These are phyloP conservation scores for Xylaria sp. DNA, from an alignment of 2,329 filamentous ascomycete genomes.

Conservation along the genomic window DNA sequence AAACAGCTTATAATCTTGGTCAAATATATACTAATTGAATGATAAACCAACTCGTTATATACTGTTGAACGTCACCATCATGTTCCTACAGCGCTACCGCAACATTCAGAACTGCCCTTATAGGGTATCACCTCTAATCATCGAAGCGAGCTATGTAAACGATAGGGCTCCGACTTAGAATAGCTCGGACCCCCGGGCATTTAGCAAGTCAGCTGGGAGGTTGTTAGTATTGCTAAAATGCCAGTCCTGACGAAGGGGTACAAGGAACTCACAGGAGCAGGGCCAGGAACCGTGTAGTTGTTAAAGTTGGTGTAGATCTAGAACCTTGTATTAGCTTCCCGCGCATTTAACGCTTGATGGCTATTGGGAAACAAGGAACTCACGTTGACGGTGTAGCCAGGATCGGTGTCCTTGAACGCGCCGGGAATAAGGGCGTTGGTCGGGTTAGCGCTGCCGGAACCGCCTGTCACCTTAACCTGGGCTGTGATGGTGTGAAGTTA, in stretches of 20 bases:
- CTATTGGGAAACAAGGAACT: not conserved
- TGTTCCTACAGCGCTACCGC: not conserved
- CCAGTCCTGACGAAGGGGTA: not conserved
- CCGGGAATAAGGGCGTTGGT: constrained; percentile 35
- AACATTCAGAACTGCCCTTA: not conserved
- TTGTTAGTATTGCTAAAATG: constrained; percentile 16
- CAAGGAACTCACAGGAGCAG: constrained; percentile 34
- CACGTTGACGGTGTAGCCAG: constrained; percentile 40
- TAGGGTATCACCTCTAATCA: too few relatives aligned
- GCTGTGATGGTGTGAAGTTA: constrained; percentile 22
- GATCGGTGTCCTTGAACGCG: constrained; percentile 36
- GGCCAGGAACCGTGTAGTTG: constrained; percentile 40
- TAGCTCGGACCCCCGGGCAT: not conserved
- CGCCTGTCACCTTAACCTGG: constrained; percentile 35
- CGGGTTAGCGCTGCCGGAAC: constrained; percentile 34
- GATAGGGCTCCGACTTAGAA: not conserved
- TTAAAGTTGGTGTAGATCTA: constrained; percentile 40
- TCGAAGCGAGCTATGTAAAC: not conserved
- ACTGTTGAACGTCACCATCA: not conserved
- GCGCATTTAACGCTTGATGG: not conserved
- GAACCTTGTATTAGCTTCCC: constrained; percentile 3
- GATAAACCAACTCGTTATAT: not conserved
- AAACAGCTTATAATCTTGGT: not conserved
- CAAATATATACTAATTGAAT: constrained; percentile 30
- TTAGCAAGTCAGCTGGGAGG: constrained; percentile 32